Evolutionary conservation across 2,329 filamentous ascomycete genomes (phyloP).

Genomic region (Tolypocladium tropicale): DNA sequence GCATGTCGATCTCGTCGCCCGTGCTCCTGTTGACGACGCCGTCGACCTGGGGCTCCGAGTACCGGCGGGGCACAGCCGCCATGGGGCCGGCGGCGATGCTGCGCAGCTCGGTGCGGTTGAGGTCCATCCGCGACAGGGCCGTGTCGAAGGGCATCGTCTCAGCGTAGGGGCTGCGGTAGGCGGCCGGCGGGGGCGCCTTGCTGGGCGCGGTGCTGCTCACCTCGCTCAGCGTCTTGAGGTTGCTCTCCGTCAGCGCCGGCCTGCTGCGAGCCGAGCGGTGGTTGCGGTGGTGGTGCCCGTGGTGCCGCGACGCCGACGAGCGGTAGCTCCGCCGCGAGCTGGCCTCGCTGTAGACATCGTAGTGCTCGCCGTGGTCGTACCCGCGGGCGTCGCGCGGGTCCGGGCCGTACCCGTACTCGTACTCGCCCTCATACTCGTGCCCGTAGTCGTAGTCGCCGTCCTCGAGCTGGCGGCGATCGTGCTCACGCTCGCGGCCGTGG

Average conservation of each 20-base stretch:
- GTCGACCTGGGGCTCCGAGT: constrained; percentile 28
- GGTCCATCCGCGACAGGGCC: constrained; percentile 24
- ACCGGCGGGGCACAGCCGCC: constrained; percentile 18
- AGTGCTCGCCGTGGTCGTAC: constrained; percentile 23
- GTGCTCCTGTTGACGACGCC: constrained; percentile 5
- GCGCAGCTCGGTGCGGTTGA: constrained; percentile 18
- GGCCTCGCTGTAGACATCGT: constrained; percentile 22
- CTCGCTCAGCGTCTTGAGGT: constrained; percentile 43
- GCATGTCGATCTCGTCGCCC: constrained; percentile 65
- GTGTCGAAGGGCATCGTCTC: constrained; percentile 31
- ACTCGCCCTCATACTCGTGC: constrained; percentile 21
- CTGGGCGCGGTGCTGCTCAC: constrained; percentile 39
- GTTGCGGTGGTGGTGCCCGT: constrained; percentile 19
- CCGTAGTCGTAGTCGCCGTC: constrained; percentile 20
- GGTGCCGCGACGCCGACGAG: constrained; percentile 22
- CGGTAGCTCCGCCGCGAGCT: constrained; percentile 32
- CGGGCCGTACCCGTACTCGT: constrained; percentile 17
- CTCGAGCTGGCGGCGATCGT: neutral
- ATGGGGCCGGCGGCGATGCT: constrained; percentile 5
- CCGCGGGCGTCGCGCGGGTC: constrained; percentile 16
- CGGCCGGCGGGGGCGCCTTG: constrained; percentile 26
- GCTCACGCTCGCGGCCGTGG: neutral
- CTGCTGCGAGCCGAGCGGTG: constrained; percentile 19
- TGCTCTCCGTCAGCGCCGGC: constrained; percentile 37
- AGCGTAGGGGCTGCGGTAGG: constrained; percentile 26